Evolutionary conservation across 768 basidiomycete genomes (phyloP).

Genomic region (Butyriboletus loyo): DNA sequence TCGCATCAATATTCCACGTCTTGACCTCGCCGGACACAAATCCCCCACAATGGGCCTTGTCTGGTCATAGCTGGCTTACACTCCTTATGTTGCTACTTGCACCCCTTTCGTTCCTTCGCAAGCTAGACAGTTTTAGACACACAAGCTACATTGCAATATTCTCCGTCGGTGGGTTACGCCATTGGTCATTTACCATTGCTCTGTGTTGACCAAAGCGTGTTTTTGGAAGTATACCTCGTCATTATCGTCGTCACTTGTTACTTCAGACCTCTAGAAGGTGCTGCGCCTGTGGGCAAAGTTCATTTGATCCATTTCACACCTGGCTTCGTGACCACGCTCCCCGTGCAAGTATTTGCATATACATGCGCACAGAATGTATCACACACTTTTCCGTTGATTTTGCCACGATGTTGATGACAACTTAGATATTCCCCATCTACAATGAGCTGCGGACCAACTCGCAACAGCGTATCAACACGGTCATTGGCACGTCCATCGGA

Average conservation of each 20-base stretch:
- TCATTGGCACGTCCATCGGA: slow-evolving; percentile 86
- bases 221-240: slow-evolving; percentile 65
- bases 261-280: slow-evolving; percentile 67
- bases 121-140: slow-evolving; percentile 81
- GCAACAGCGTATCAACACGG: slow-evolving; percentile 80
- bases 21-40: slow-evolving; percentile 58
- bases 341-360: slow-evolving; percentile 90
- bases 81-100: slow-evolving; percentile 72
- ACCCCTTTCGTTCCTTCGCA: slow-evolving; percentile 81
- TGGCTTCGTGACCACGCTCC: slow-evolving; percentile 79
- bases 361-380: slow-evolving; percentile 92
- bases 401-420: slow-evolving; percentile 1
- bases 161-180: slow-evolving; percentile 66
- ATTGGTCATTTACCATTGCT: slow-evolving; percentile 1
- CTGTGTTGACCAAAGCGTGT: not conserved
- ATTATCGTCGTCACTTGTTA: slow-evolving; percentile 79
- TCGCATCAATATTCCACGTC: slow-evolving; percentile 77
- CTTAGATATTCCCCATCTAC: slow-evolving; percentile 87
- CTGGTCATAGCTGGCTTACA: slow-evolving; percentile 80
- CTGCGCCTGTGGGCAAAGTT: slow-evolving; percentile 62
- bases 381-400: slow-evolving; percentile 3
- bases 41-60: slow-evolving; percentile 73
- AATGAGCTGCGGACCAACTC: slow-evolving; percentile 85
- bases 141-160: slow-evolving; percentile 91
- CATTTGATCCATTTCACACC: slow-evolving; percentile 72